Conservation (phyloP, 1,139 yeast species). For the Taphrina sp. region DNA sequence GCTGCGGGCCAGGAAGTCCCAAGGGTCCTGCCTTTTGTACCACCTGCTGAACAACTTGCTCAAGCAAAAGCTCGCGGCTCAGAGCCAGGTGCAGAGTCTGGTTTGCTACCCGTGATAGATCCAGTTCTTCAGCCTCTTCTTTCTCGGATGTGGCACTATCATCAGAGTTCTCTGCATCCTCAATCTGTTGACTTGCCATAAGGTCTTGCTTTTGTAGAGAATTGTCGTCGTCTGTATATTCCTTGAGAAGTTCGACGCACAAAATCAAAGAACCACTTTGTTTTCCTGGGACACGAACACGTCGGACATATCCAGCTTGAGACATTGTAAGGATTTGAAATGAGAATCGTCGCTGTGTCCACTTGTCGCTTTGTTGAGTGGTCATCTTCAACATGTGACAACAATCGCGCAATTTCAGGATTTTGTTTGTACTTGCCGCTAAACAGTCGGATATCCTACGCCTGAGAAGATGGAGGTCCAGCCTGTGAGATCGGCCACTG, state of each 20-base stretch:
- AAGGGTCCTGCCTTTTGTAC: not conserved
- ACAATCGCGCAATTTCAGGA: constrained; percentile 5
- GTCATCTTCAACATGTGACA: constrained; percentile 2
- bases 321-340: constrained; percentile 2
- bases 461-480: constrained; percentile 9
- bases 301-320: constrained; percentile 11
- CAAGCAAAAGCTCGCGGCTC: not conserved
- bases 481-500: not conserved
- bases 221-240: not conserved
- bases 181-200: not conserved
- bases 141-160: not conserved
- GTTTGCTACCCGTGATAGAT: not conserved
- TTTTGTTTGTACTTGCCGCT: constrained; percentile 6
- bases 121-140: constrained; percentile 16
- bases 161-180: not conserved
- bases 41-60: not conserved
- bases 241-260: constrained; percentile 24
- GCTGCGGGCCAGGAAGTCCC: constrained; percentile 6
- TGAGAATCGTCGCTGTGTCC: constrained; percentile 14
- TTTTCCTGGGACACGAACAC: constrained; percentile 9
- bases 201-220: not conserved
- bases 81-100: not conserved
- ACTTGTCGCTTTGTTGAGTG: not conserved
- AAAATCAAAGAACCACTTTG: constrained; percentile 1
- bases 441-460: constrained; percentile 6